phyloP scores from a whole-genome alignment of 768 basidiomycete species.

The Russula compacta region DNA sequence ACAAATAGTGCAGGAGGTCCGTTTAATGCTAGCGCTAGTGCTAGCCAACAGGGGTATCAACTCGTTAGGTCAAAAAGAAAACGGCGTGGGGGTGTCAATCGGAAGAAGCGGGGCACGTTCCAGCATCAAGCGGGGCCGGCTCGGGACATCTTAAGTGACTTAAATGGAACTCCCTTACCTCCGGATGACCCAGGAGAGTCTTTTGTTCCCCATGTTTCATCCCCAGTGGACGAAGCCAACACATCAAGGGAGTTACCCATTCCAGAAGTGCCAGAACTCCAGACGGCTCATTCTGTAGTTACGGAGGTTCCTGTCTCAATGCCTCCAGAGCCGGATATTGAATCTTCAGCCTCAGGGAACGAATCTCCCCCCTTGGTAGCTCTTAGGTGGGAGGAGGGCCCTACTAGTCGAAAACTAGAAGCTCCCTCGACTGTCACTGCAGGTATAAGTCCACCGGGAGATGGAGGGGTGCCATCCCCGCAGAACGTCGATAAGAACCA shows the following conservation, averaged over 20 bases:
- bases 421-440: neutral
- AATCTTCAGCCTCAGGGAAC: neutral
- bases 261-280: neutral
- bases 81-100: constrained; percentile 13
- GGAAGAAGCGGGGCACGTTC: constrained; percentile 10
- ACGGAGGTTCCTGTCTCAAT: too few species aligned
- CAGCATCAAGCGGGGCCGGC: neutral
- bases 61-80: constrained; percentile 4
- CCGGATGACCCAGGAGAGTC: neutral
- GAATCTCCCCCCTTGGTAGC: neutral
- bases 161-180: neutral
- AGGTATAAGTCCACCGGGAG: neutral
- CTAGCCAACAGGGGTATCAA: constrained; percentile 3
- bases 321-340: neutral
- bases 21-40: neutral
- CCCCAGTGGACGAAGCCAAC: neutral
- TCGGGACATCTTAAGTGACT: neutral
- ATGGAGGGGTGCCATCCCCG: neutral
- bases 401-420: neutral
- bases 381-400: neutral
- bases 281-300: neutral
- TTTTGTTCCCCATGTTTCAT: neutral
- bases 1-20: neutral
- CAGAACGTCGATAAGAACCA: neutral
- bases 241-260: neutral